A percentile compares a stretch with the other conserved stretches of the same genome.
Evolutionary conservation across 176 grass and related monocot species (phyloP).

Genomic region (Dendrocalamus sinicus): DNA sequence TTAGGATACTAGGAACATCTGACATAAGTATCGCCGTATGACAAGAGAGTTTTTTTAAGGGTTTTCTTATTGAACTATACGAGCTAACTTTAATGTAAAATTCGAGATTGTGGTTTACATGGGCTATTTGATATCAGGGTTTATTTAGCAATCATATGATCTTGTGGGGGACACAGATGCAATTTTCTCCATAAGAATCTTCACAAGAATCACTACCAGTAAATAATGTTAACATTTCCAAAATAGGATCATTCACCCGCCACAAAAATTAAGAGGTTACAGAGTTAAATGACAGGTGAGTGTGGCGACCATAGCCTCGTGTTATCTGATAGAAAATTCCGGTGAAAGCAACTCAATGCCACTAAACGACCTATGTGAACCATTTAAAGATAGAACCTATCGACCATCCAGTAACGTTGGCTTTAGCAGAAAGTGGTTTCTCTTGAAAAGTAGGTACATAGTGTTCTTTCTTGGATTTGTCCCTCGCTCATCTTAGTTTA

Average conservation of each 20-base stretch:
- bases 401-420: neutral
- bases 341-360: conserved; percentile 28
- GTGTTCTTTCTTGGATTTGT: neutral
- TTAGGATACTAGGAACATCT: no score
- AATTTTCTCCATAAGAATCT: neutral
- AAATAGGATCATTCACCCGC: neutral
- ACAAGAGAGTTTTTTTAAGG: no score
- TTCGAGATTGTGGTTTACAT: neutral
- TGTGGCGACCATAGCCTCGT: neutral
- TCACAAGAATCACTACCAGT: neutral
- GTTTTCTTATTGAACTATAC: no score
- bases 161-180: neutral
- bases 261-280: neutral
- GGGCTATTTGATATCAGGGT: neutral
- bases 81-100: no score
- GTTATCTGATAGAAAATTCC: conserved; percentile 30
- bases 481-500: no score
- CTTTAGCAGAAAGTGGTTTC: neutral
- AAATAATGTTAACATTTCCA: neutral
- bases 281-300: conserved; percentile 23
- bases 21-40: no score
- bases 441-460: neutral
- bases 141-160: neutral
- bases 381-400: conserved; percentile 12
- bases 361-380: neutral